A percentile compares a stretch with the other conserved stretches of the same genome.
Conservation (phyloP, 2,329 filamentous ascomycete species). For the Coniochaeta sp. region DNA sequence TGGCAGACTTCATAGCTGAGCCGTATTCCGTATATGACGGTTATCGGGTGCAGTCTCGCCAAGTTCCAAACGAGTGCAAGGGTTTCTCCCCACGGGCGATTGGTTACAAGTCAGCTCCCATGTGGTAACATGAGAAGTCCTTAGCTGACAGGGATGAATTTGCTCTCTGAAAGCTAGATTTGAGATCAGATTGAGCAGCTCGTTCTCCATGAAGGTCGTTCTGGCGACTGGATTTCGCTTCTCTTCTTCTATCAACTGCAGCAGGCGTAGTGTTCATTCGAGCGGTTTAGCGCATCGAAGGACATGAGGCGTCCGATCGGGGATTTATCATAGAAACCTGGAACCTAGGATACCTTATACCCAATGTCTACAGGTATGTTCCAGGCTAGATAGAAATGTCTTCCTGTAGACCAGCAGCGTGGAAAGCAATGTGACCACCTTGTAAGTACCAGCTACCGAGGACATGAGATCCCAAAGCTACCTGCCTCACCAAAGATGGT, state of each 20-base stretch:
- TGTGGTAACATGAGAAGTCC: background rate
- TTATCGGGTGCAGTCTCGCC: background rate
- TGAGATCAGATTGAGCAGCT: background rate
- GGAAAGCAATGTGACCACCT: too few relatives aligned
- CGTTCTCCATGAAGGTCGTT: background rate
- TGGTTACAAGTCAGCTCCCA: background rate
- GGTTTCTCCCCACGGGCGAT: background rate
- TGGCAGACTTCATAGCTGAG: slow-evolving; percentile 18
- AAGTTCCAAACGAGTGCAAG: background rate
- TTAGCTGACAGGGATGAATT: background rate
- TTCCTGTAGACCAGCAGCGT: too few relatives aligned
- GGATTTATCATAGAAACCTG: background rate
- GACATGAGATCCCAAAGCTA: too few relatives aligned
- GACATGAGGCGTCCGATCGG: background rate
- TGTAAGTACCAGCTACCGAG: too few relatives aligned
- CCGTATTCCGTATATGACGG: background rate
- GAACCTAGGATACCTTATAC: too few relatives aligned
- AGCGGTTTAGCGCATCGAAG: too few relatives aligned
- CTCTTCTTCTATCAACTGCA: background rate
- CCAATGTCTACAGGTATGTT: too few relatives aligned
- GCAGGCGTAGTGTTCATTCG: background rate
- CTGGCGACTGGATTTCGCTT: background rate
- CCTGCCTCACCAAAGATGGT: too few relatives aligned
- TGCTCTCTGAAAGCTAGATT: background rate
- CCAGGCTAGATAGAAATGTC: too few relatives aligned